phyloP scores from a whole-genome alignment of 2,329 filamentous ascomycete genomes.

The Fusarium penzigii region DNA sequence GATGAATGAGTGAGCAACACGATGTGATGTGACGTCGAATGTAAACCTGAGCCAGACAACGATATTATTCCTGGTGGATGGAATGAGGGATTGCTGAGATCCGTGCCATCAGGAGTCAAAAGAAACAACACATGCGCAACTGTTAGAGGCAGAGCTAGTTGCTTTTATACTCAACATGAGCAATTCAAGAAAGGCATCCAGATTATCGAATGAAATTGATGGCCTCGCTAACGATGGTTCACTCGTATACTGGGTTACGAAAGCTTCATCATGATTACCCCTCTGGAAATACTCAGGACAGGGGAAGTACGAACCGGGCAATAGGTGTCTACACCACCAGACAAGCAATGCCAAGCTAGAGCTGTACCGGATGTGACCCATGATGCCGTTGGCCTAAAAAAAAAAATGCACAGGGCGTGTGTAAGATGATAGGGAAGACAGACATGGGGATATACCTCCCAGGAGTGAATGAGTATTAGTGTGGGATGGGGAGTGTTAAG shows the following conservation, averaged over 20 bases:
- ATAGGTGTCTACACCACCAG: neutral
- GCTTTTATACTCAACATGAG: neutral
- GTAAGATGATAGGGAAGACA: neutral
- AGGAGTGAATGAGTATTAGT: neutral
- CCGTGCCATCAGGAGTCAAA: no score
- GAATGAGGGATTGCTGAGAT: no score
- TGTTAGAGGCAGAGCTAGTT: neutral
- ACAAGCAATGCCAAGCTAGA: neutral
- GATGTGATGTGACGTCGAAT: no score
- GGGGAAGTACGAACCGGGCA: no score
- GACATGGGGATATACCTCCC: neutral
- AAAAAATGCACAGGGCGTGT: neutral
- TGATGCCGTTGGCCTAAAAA: neutral
- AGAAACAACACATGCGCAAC: no score
- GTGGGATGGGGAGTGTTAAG: neutral
- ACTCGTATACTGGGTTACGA: neutral
- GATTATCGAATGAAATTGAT: neutral
- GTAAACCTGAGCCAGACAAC: no score
- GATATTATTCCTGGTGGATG: no score
- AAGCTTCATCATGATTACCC: neutral
- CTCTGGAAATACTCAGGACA: no score
- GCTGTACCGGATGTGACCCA: neutral
- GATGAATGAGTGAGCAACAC: no score
- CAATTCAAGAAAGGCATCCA: neutral
- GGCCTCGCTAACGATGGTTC: no score